Conservation (phyloP, 441 rosid species). For the Croton setiger region DNA sequence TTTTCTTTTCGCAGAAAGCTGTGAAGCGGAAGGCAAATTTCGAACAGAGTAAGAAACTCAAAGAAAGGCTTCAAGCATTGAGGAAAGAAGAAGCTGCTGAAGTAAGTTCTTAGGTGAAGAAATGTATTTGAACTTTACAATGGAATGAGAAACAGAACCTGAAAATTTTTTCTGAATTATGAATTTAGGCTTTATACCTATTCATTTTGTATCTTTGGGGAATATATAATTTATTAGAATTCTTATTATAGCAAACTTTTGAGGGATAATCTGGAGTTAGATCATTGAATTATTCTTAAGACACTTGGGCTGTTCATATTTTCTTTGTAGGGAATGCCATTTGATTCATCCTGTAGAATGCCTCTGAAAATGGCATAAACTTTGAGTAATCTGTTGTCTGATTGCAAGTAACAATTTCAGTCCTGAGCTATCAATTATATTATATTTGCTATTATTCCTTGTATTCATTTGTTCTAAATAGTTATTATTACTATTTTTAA, state of each 20-base stretch:
- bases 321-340: not conserved
- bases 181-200: not conserved
- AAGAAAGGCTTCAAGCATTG: constrained; percentile 38
- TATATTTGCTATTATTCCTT: not conserved
- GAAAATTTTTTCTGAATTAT: not conserved
- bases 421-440: not conserved
- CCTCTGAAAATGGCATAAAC: no score
- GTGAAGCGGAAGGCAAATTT: constrained; percentile 83
- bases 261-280: not conserved
- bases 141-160: not conserved
- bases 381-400: not conserved
- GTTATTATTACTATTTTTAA: no score
- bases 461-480: no score
- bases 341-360: not conserved
- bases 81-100: constrained; percentile 45
- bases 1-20: constrained; percentile 53
- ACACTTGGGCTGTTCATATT: not conserved
- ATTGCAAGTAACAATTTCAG: not conserved
- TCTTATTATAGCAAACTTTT: not conserved
- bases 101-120: constrained; percentile 12
- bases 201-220: not conserved
- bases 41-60: constrained; percentile 73
- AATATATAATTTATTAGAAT: not conserved
- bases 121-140: constrained; percentile 5
- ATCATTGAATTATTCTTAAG: not conserved